Conservation (phyloP, 1,284 basidiomycete genomes). For the Cronartium ribicola region DNA sequence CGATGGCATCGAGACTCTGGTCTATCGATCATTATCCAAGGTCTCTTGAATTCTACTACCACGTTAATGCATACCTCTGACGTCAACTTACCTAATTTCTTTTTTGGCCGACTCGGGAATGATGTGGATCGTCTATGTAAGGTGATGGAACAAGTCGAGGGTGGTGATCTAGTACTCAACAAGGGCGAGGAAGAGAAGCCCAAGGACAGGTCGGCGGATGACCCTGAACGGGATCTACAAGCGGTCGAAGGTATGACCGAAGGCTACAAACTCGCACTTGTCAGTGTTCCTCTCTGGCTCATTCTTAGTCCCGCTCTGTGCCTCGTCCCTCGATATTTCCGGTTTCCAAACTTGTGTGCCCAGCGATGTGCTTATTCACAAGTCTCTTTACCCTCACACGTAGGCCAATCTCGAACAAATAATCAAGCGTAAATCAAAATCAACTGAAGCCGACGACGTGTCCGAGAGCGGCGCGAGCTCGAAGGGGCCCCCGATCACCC, state of each 20-base stretch:
- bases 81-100: constrained; percentile 25
- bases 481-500: constrained; percentile 55
- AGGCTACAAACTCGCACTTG: constrained; percentile 74
- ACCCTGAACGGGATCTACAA: constrained; percentile 65
- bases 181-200: constrained; percentile 56
- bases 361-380: constrained; percentile 1
- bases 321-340: no score
- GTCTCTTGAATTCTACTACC: neutral
- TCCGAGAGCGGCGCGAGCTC: neutral
- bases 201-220: constrained; percentile 49
- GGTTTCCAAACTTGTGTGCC: neutral
- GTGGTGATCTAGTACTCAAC: constrained; percentile 83
- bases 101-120: constrained; percentile 14
- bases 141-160: constrained; percentile 90
- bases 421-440: constrained; percentile 61
- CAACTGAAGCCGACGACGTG: neutral
- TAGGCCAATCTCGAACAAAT: constrained; percentile 75
- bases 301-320: neutral
- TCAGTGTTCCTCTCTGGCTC: constrained; percentile 48
- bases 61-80: neutral
- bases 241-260: constrained; percentile 75
- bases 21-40: constrained; percentile 71
- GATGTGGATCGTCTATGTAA: constrained; percentile 49
- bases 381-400: constrained; percentile 17
- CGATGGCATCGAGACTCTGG: constrained; percentile 91